Conservation (phyloP, 352 stramenopile species). For the Aphanomyces astaci region DNA sequence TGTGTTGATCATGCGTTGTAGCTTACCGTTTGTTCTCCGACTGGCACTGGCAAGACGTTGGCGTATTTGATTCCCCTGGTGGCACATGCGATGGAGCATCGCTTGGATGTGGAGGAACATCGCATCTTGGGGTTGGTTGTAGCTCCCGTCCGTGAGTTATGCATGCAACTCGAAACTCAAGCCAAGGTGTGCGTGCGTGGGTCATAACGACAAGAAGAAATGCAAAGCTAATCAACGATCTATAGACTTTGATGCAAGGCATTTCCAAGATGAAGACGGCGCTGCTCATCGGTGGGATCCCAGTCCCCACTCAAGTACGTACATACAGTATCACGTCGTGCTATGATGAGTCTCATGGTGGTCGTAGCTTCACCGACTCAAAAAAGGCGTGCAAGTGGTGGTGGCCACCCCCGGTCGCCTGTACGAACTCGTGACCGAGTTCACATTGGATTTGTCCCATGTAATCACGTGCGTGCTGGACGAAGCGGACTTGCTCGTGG, state of each 20-base stretch:
- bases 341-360: slow-evolving; percentile 7
- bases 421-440: slow-evolving; percentile 35
- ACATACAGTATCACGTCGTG: too few relatives aligned
- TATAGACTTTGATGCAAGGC: slow-evolving; percentile 37
- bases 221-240: background rate
- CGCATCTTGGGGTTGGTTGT: slow-evolving; percentile 35
- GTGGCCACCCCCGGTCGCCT: slow-evolving; percentile 58
- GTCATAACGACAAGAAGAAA: background rate
- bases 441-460: slow-evolving; percentile 23
- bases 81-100: slow-evolving; percentile 29
- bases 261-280: slow-evolving; percentile 60
- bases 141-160: slow-evolving; percentile 58
- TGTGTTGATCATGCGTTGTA: slow-evolving; percentile 25
- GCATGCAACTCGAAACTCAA: slow-evolving; percentile 61
- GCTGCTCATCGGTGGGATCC: slow-evolving; percentile 51
- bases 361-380: slow-evolving; percentile 51
- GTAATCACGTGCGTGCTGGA: slow-evolving; percentile 56
- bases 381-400: slow-evolving; percentile 49
- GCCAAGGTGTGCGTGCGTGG: slow-evolving; percentile 29
- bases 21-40: slow-evolving; percentile 51
- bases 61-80: slow-evolving; percentile 57
- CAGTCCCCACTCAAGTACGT: slow-evolving; percentile 32
- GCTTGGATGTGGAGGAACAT: slow-evolving; percentile 11
- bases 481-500: slow-evolving; percentile 71
- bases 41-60: slow-evolving; percentile 61